These are phyloP conservation scores for Rhododendron griersonianum DNA, from an alignment of 148 eudicot genomes.

Conservation along the genomic window DNA sequence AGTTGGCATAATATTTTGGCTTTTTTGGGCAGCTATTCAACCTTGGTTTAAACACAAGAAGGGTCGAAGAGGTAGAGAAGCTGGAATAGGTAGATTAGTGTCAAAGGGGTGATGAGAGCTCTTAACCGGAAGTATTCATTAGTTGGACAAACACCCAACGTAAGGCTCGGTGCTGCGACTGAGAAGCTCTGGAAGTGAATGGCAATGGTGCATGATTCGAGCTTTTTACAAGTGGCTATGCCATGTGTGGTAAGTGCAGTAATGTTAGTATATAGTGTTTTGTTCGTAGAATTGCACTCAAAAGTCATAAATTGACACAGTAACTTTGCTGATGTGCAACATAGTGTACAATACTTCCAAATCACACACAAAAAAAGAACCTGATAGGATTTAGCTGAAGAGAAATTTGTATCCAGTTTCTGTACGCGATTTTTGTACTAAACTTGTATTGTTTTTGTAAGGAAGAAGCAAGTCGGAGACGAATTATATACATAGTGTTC, in stretches of 20 bases:
- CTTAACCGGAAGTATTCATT: background rate
- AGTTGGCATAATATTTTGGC: background rate
- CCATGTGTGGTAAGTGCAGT: background rate
- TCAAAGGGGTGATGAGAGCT: background rate
- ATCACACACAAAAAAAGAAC: background rate
- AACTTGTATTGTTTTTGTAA: background rate
- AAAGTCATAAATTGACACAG: background rate
- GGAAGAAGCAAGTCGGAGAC: background rate
- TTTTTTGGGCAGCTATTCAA: background rate
- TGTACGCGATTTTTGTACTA: background rate
- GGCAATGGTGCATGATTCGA: background rate
- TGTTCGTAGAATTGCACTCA: background rate
- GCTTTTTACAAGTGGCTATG: background rate
- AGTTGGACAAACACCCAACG: background rate
- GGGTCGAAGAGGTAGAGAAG: constrained; percentile 1
- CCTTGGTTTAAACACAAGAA: constrained; percentile 6
- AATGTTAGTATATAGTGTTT: background rate
- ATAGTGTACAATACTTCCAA: background rate
- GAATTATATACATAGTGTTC: background rate
- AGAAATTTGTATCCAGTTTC: background rate
- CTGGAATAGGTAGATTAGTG: background rate
- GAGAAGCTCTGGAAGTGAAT: background rate
- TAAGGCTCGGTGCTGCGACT: background rate
- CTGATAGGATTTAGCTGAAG: background rate
- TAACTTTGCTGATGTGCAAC: background rate